Conservation (phyloP, 495 filamentous ascomycete species). For the Annulohypoxylon stygium region DNA sequence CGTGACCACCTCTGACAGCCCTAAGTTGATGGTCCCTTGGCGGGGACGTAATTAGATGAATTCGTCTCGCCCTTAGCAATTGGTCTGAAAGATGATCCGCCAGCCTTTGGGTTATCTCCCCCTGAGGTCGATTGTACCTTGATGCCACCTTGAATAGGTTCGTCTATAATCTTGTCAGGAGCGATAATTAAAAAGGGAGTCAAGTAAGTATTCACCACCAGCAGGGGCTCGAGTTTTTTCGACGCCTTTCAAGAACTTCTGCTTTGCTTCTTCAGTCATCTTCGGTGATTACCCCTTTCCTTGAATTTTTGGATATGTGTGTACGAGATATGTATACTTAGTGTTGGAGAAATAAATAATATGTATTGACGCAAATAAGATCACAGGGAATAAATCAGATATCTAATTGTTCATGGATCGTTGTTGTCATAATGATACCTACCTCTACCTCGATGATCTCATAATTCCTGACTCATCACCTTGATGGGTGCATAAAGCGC, state of each 20-base stretch:
- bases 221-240: slow-evolving; percentile 35
- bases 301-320: neutral
- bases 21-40: slow-evolving; percentile 39
- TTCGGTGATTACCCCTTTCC: neutral
- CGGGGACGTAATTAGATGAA: slow-evolving; percentile 34
- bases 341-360: neutral
- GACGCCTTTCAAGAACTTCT: slow-evolving; percentile 40
- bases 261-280: slow-evolving; percentile 39
- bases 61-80: slow-evolving; percentile 39
- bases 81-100: slow-evolving; percentile 37
- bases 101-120: slow-evolving; percentile 41
- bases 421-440: slow-evolving; percentile 38
- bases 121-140: slow-evolving; percentile 20
- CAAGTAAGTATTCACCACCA: slow-evolving; percentile 9
- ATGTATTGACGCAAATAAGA: neutral
- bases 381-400: neutral
- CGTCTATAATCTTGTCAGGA: slow-evolving; percentile 18
- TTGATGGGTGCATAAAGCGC: neutral
- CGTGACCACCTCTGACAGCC: neutral
- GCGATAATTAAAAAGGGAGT: neutral
- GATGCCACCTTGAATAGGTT: slow-evolving; percentile 9
- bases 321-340: neutral
- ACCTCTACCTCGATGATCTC: slow-evolving; percentile 23
- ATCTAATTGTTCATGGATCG: neutral
- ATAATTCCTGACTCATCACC: slow-evolving; percentile 14